A percentile compares a stretch with the other conserved stretches of the same genome.
Conservation (phyloP, 1,284 basidiomycete species). For the Nidula niveotomentosa region DNA sequence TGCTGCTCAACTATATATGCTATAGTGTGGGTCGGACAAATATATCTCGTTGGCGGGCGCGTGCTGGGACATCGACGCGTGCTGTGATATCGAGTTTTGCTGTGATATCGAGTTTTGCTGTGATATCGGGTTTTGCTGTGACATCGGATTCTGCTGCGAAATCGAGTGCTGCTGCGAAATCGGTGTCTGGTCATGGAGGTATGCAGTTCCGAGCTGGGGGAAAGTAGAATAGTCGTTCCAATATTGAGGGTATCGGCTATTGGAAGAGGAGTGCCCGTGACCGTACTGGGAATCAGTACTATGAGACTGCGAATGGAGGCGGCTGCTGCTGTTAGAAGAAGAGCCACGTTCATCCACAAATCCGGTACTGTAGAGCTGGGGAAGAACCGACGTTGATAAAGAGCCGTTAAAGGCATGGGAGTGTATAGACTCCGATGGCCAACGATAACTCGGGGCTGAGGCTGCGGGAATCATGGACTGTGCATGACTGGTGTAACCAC, state of each 20-base stretch:
- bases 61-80: constrained; percentile 9
- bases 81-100: not conserved
- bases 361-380: constrained; percentile 71
- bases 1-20: constrained; percentile 30
- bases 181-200: constrained; percentile 14
- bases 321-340: constrained; percentile 3
- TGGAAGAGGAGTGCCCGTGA: constrained; percentile 3
- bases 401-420: constrained; percentile 35
- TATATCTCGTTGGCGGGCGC: constrained; percentile 28
- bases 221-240: constrained; percentile 65
- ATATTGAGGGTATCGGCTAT: constrained; percentile 44
- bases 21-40: constrained; percentile 31
- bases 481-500: constrained; percentile 4
- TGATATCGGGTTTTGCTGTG: constrained; percentile 4
- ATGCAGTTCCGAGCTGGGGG: constrained; percentile 52
- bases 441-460: constrained; percentile 47
- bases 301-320: constrained; percentile 7
- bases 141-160: not conserved
- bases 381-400: constrained; percentile 63
- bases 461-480: constrained; percentile 6
- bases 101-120: constrained; percentile 8
- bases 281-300: not conserved
- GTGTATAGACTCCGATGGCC: constrained; percentile 40
- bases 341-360: constrained; percentile 44
- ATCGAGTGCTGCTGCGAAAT: constrained; percentile 6